Evolutionary conservation across 2,329 filamentous ascomycete species (phyloP).

Genomic region (Paecilomyces dactylethromorphus): DNA sequence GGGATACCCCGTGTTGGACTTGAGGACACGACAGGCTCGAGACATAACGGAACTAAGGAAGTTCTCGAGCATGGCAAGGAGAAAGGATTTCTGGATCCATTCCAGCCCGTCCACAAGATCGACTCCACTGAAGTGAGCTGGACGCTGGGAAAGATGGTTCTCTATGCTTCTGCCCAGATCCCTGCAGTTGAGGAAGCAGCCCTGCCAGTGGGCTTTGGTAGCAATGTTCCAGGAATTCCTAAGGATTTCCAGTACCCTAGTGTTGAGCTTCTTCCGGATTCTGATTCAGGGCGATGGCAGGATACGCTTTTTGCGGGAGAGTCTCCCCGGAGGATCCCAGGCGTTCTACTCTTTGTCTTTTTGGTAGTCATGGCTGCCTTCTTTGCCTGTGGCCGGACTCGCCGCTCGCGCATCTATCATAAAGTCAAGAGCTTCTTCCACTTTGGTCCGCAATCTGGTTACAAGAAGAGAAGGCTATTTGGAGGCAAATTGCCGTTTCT

Average conservation of each 20-base stretch:
- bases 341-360: conserved; percentile 70
- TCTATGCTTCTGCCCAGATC: conserved; percentile 88
- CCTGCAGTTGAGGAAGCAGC: conserved; percentile 54
- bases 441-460: conserved; percentile 23
- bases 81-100: conserved; percentile 73
- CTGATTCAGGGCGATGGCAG: conserved; percentile 49
- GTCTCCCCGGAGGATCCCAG: conserved; percentile 62
- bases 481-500: conserved; percentile 42
- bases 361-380: conserved; percentile 64
- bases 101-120: conserved; percentile 90
- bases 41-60: conserved; percentile 66
- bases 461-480: conserved; percentile 56
- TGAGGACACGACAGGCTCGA: conserved; percentile 52
- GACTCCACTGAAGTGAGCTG: conserved; percentile 89
- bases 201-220: conserved; percentile 86
- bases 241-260: conserved; percentile 74
- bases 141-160: conserved; percentile 93
- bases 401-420: conserved; percentile 56
- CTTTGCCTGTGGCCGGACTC: conserved; percentile 72
- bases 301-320: conserved; percentile 59
- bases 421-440: conserved; percentile 40
- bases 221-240: conserved; percentile 64
- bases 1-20: conserved; percentile 81
- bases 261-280: conserved; percentile 27
- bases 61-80: conserved; percentile 62